Percentiles rank a stretch among this genome's conserved stretches.
phyloP scores from a whole-genome alignment of 768 basidiomycete species.

The Brasilioporus rufonigricans region DNA sequence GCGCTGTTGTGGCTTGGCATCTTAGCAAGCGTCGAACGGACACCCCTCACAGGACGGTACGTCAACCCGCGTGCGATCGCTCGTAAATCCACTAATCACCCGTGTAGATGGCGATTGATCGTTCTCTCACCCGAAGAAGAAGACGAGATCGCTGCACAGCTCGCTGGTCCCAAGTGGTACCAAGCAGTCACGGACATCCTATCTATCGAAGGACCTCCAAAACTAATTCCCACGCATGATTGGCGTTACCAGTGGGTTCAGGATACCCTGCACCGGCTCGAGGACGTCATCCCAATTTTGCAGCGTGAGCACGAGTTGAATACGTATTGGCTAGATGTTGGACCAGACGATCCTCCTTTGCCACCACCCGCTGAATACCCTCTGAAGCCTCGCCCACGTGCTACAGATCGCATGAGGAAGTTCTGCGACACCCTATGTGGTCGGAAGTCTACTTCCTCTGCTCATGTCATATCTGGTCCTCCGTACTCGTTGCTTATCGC shows the following conservation, averaged over 20 bases:
- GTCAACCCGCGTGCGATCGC: constrained; percentile 21
- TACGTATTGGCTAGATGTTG: constrained; percentile 54
- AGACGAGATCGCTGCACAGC: constrained; percentile 78
- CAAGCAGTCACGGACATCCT: constrained; percentile 78
- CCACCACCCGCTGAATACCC: constrained; percentile 85
- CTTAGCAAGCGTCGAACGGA: constrained; percentile 69
- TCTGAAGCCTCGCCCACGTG: constrained; percentile 78
- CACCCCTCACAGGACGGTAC: constrained; percentile 84
- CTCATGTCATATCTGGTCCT: constrained; percentile 69
- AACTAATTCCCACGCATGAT: constrained; percentile 69
- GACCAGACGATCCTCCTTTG: constrained; percentile 51
- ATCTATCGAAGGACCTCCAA: constrained; percentile 56
- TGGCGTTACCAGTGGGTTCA: constrained; percentile 92
- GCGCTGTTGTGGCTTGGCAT: constrained; percentile 66
- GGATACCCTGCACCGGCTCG: constrained; percentile 73
- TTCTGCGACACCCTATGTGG: constrained; percentile 51
- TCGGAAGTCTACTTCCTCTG: constrained; percentile 38
- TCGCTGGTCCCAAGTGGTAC: constrained; percentile 87
- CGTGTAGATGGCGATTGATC: constrained; percentile 76
- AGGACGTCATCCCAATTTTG: constrained; percentile 67
- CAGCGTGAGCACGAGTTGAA: constrained; percentile 55
- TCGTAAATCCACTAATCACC: constrained; percentile 3
- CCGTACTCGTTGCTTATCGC: constrained; percentile 91
- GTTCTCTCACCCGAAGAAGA: constrained; percentile 92
- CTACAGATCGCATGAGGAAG: constrained; percentile 64